These are phyloP conservation scores for Austroboletus niveus DNA, from an alignment of 1,284 basidiomycete species.

Conservation along the genomic window DNA sequence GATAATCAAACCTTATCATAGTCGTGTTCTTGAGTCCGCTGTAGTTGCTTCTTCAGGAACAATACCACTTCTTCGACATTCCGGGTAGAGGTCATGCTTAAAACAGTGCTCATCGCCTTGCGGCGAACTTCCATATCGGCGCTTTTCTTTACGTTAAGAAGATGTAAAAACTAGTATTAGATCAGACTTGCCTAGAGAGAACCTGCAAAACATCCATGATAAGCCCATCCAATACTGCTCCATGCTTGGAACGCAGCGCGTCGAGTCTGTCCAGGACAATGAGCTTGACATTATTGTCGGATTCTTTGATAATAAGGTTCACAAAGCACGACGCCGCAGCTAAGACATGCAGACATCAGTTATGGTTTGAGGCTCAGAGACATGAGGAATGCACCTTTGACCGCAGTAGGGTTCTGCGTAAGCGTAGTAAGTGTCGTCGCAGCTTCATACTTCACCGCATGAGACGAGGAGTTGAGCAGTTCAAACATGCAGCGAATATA, in stretches of 20 bases:
- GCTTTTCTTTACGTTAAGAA: slow-evolving; percentile 38
- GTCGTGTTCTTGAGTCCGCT: slow-evolving; percentile 83
- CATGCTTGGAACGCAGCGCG: slow-evolving; percentile 80
- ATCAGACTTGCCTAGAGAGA: slow-evolving; percentile 62
- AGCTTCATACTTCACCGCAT: slow-evolving; percentile 98
- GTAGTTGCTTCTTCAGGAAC: slow-evolving; percentile 98
- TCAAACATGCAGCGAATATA: slow-evolving; percentile 97
- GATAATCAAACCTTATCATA: slow-evolving; percentile 67
- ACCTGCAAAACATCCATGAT: slow-evolving; percentile 97
- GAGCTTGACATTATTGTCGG: slow-evolving; percentile 99
- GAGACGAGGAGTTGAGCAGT: slow-evolving; percentile 87
- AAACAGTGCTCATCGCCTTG: slow-evolving; percentile 87
- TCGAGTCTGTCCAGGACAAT: slow-evolving; percentile 97
- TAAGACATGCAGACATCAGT: slow-evolving; percentile 30
- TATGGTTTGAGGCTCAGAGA: neutral
- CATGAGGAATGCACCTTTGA: slow-evolving; percentile 69
- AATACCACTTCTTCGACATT: slow-evolving; percentile 98
- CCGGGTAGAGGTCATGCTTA: slow-evolving; percentile 92
- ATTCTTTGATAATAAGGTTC: slow-evolving; percentile 90
- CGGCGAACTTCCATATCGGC: slow-evolving; percentile 96
- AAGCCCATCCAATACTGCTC: slow-evolving; percentile 87
- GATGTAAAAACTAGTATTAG: neutral
- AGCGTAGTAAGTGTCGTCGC: slow-evolving; percentile 93
- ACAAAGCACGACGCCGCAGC: slow-evolving; percentile 91
- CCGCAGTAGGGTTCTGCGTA: slow-evolving; percentile 93